phyloP scores from a whole-genome alignment of 2,329 filamentous ascomycete species.

The Verticillium isaacii region DNA sequence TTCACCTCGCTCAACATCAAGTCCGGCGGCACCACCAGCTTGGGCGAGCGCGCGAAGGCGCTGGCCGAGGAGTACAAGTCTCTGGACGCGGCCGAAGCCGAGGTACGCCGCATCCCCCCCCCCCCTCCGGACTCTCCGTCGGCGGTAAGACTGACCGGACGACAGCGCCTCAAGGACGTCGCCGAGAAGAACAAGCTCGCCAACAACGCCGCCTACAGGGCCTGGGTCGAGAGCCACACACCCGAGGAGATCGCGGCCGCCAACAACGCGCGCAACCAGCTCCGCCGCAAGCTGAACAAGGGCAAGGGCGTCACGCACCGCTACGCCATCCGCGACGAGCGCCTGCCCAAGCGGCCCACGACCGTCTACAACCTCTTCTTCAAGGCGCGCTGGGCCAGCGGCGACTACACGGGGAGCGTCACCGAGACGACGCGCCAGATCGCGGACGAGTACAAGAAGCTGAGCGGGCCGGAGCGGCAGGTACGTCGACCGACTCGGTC shows the following conservation, averaged over 20 bases:
- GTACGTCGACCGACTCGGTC: constrained; percentile 14
- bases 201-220: constrained; percentile 35
- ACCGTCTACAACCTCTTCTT: constrained; percentile 30
- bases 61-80: constrained; percentile 30
- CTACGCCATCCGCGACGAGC: constrained; percentile 37
- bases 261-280: constrained; percentile 39
- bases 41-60: constrained; percentile 17
- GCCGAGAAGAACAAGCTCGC: constrained; percentile 32
- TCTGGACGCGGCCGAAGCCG: constrained; percentile 32
- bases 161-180: constrained; percentile 28
- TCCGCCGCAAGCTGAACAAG: constrained; percentile 30
- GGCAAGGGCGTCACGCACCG: not conserved
- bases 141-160: not conserved
- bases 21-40: constrained; percentile 8
- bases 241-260: constrained; percentile 35
- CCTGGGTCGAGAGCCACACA: constrained; percentile 43
- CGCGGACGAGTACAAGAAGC: constrained; percentile 34
- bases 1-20: constrained; percentile 28
- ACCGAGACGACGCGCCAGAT: constrained; percentile 19
- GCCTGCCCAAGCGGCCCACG: constrained; percentile 35
- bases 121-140: not conserved
- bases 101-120: constrained; percentile 31
- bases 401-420: constrained; percentile 14
- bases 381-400: constrained; percentile 29
- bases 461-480: constrained; percentile 36